These are phyloP conservation scores for Alternaria brassicicola DNA, from an alignment of 2,329 filamentous ascomycete species.

Conservation along the genomic window DNA sequence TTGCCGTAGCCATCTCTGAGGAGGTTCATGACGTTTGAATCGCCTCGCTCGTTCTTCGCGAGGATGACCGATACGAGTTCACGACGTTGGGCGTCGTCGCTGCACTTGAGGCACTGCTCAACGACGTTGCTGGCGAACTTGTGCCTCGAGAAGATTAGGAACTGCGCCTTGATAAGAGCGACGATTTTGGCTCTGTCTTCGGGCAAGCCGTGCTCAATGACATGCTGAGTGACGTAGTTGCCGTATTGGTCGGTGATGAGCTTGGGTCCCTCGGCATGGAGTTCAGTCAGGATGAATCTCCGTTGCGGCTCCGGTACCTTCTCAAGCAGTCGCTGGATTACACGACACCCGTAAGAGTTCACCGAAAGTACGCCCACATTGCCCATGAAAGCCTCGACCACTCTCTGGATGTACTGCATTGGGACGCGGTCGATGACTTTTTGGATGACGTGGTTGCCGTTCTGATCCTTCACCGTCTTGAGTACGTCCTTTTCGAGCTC, in stretches of 20 bases:
- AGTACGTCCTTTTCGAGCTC: slow-evolving; percentile 81
- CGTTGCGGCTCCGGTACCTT: slow-evolving; percentile 75
- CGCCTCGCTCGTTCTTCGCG: slow-evolving; percentile 66
- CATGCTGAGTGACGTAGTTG: slow-evolving; percentile 95
- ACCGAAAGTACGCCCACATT: slow-evolving; percentile 75
- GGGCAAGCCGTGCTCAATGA: slow-evolving; percentile 77
- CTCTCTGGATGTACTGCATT: slow-evolving; percentile 78
- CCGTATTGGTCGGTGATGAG: slow-evolving; percentile 89
- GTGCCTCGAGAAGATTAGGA: slow-evolving; percentile 83
- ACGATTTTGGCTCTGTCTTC: slow-evolving; percentile 78
- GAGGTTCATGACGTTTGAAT: slow-evolving; percentile 72
- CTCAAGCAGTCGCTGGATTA: slow-evolving; percentile 91
- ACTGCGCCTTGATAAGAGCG: slow-evolving; percentile 70
- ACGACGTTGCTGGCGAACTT: slow-evolving; percentile 98
- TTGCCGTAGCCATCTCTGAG: slow-evolving; percentile 94
- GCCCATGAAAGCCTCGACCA: slow-evolving; percentile 79
- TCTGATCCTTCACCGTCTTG: slow-evolving; percentile 80
- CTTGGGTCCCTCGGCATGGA: slow-evolving; percentile 72
- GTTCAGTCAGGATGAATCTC: slow-evolving; percentile 74
- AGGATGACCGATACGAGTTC: slow-evolving; percentile 62
- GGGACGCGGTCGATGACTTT: slow-evolving; percentile 87
- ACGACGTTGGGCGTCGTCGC: slow-evolving; percentile 70
- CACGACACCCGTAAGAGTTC: slow-evolving; percentile 87
- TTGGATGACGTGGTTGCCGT: slow-evolving; percentile 96
- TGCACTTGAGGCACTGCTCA: slow-evolving; percentile 83